Evolutionary conservation across 148 eudicot species (phyloP).

Genomic region (Polygonum maritimum): DNA sequence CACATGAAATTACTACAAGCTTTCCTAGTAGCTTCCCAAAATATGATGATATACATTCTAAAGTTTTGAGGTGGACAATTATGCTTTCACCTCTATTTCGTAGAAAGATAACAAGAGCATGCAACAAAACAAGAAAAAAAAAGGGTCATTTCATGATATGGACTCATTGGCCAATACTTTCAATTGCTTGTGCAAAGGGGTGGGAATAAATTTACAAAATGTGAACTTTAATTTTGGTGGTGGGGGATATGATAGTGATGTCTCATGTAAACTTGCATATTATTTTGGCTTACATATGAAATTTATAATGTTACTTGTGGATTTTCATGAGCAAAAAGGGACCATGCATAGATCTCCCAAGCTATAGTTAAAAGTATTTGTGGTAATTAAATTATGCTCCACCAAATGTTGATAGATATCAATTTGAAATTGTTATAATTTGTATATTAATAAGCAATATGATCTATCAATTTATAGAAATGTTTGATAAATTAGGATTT

Average conservation of each 20-base stretch:
- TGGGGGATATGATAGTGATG: neutral
- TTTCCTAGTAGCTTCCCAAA: neutral
- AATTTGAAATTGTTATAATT: too few species aligned
- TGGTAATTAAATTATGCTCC: neutral
- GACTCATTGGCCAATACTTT: neutral
- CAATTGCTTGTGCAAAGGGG: conserved; percentile 1
- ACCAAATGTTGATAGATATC: neutral
- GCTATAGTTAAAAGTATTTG: neutral
- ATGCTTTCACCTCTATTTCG: neutral
- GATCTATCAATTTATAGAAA: neutral
- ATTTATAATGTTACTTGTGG: neutral
- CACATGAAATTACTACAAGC: neutral
- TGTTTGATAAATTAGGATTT: neutral
- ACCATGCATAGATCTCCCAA: neutral
- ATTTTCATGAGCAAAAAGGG: neutral
- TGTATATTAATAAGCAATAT: neutral
- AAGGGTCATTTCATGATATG: neutral
- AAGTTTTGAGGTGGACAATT: neutral
- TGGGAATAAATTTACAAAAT: neutral
- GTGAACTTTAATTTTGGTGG: conserved; percentile 1
- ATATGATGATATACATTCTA: neutral
- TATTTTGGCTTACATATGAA: neutral
- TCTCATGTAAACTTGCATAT: neutral
- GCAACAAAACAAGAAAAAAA: neutral
- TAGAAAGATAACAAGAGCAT: neutral